A percentile compares a stretch with the other conserved stretches of the same genome.
These are phyloP conservation scores for Corymbia calophylla DNA, from an alignment of 441 rosid species.

Conservation along the genomic window DNA sequence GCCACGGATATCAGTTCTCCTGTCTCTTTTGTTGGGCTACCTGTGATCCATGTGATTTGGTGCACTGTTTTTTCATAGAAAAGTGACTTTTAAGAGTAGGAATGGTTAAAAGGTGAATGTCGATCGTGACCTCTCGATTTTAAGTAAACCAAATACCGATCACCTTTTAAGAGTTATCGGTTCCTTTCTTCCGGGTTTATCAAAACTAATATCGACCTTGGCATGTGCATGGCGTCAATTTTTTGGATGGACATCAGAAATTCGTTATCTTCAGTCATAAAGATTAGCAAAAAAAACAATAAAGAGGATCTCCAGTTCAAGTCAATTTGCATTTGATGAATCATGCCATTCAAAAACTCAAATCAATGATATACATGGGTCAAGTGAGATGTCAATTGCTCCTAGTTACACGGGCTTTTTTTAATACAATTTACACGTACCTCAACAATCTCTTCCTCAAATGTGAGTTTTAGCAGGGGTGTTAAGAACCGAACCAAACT, in stretches of 20 bases:
- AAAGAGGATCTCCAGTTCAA: not conserved
- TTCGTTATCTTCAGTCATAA: not conserved
- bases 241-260: not conserved
- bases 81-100: not conserved
- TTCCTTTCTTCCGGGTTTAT: not conserved
- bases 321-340: not conserved
- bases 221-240: not conserved
- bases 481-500: too few species aligned
- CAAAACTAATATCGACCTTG: not conserved
- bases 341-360: accelerated
- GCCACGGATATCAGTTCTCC: not conserved
- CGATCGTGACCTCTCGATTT: not conserved
- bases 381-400: not conserved
- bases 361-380: not conserved
- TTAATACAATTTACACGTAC: not conserved
- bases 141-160: not conserved
- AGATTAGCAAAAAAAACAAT: not conserved
- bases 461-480: not conserved
- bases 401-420: too few species aligned
- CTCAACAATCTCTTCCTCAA: not conserved
- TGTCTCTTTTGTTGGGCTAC: not conserved
- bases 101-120: not conserved
- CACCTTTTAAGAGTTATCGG: not conserved
- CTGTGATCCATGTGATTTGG: not conserved
- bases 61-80: not conserved